Evolutionary conservation across 2,329 filamentous ascomycete species (phyloP), one percentile per base, ranked within the genome.

Genomic region (Laburnicola sp.): DNA sequence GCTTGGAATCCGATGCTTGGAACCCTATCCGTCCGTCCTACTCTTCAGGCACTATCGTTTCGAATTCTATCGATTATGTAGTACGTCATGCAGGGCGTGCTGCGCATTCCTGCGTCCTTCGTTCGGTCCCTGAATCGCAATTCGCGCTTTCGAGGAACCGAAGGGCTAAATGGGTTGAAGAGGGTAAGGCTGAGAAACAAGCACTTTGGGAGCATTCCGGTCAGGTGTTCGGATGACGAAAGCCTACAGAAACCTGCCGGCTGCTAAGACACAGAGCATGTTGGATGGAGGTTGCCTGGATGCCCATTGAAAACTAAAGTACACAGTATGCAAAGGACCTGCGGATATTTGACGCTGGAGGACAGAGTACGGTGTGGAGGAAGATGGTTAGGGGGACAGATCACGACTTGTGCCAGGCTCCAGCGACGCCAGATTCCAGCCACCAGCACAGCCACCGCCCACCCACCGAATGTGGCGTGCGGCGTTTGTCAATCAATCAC

Each of bases 21-120:
- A 28, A 48, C 3, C 30, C 28, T 48, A 36, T 30, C 38, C 37
- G 45, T 30, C 28, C 23, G 45, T 35, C 27, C 35, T 45, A 45
- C 43, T 31, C 5, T 45, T 45, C 45, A 40, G 37, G 37, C 37
- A 31, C 45, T 48, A 48, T 48, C 31, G 45, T 48, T 48, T 48
- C 45, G 45, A 8, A 40, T 42, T 48, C 41, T 48, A 48, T 48
- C 31, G 45, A 36, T 35, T 41, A 28, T 41, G 37, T 48, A 48
- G 45, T 37, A 42, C 45, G 34, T 16, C 43, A 37, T 37, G 43
- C 43, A 45, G 43, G 43, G 43, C 23, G 35, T 21, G 25, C 34
- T 37, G 34, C 25, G 34, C 43, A 45, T 45, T 37, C 43, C 43
- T 45, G 43, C 43, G 34, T 45, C 43, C 25, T 38, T 23, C 43